These are phyloP conservation scores for Trebouxia sp. DNA, from an alignment of 139 green algal species.

Conservation along the genomic window DNA sequence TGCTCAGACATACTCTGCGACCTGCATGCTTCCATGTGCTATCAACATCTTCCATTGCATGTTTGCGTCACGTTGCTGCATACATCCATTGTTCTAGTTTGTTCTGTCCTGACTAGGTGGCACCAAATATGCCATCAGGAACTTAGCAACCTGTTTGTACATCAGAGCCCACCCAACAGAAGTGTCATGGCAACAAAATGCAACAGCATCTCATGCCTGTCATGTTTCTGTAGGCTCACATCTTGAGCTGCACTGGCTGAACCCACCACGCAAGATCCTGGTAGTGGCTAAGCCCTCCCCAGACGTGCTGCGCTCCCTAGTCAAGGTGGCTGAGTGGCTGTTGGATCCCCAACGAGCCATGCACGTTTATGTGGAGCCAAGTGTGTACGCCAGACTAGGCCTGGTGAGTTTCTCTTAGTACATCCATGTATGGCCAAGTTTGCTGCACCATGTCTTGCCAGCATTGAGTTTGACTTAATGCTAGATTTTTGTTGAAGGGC, in stretches of 20 bases:
- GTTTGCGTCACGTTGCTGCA: too few species aligned
- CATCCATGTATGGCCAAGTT: too few species aligned
- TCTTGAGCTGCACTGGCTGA: constrained; percentile 67
- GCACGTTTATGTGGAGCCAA: constrained; percentile 55
- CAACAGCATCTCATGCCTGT: too few species aligned
- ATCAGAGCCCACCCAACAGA: background rate
- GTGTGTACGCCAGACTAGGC: constrained; percentile 37
- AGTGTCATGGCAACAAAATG: too few species aligned
- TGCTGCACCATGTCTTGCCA: too few species aligned
- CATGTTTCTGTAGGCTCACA: constrained; percentile 35
- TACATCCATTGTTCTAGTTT: too few species aligned
- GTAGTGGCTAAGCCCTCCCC: constrained; percentile 55
- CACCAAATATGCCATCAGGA: too few species aligned
- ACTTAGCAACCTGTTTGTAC: too few species aligned
- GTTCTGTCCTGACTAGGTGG: too few species aligned
- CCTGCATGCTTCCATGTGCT: background rate
- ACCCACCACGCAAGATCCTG: constrained; percentile 46
- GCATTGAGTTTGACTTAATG: too few species aligned
- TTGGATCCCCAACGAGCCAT: constrained; percentile 37
- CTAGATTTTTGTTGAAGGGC: background rate
- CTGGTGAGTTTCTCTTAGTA: too few species aligned
- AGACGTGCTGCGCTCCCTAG: constrained; percentile 30
- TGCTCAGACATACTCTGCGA: background rate
- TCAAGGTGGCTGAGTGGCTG: constrained; percentile 50
- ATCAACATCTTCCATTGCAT: too few species aligned